Conservation (phyloP, 2,329 filamentous ascomycete species). For the Diaporthe vaccinii region DNA sequence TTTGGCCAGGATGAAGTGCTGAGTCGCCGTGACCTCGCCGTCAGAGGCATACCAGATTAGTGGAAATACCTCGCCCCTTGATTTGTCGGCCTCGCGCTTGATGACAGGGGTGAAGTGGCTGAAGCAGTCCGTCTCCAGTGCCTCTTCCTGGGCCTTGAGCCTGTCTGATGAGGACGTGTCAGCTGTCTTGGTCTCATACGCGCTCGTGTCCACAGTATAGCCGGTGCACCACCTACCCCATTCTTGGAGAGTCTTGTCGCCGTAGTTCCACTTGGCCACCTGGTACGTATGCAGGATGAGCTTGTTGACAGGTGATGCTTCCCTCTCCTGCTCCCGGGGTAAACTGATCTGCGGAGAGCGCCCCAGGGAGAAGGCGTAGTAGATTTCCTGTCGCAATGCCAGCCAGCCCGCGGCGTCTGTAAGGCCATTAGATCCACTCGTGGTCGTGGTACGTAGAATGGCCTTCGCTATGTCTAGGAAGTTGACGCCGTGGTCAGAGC, state of each 20-base stretch:
- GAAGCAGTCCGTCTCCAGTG: not conserved
- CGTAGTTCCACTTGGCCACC: slow-evolving; percentile 16
- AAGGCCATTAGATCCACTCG: slow-evolving; percentile 5
- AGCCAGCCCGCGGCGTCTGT: slow-evolving; percentile 2
- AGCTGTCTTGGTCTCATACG: not conserved
- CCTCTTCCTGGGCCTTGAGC: slow-evolving; percentile 2
- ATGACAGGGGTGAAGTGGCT: slow-evolving; percentile 3
- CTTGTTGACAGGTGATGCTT: not conserved
- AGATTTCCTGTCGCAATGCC: slow-evolving; percentile 1
- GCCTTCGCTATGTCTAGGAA: slow-evolving; percentile 15
- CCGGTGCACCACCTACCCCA: not conserved
- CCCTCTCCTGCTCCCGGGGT: not conserved
- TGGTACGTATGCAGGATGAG: slow-evolving; percentile 13
- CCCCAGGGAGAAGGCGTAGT: not conserved
- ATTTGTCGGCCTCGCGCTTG: slow-evolving; percentile 2
- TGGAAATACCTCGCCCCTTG: slow-evolving; percentile 14
- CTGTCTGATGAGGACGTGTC: not conserved
- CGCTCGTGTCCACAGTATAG: not conserved
- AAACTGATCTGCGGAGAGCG: slow-evolving; percentile 6
- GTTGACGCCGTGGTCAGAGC: slow-evolving; percentile 16
- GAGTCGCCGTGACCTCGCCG: slow-evolving; percentile 8
- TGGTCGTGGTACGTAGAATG: slow-evolving; percentile 14
- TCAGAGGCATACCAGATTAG: slow-evolving; percentile 8
- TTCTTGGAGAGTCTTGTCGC: slow-evolving; percentile 11
- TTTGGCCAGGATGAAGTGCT: slow-evolving; percentile 9